Evolutionary conservation across 1,139 yeast species (phyloP), one percentile per base, ranked within the genome.

Genomic region (Kodamaea anthophila): DNA sequence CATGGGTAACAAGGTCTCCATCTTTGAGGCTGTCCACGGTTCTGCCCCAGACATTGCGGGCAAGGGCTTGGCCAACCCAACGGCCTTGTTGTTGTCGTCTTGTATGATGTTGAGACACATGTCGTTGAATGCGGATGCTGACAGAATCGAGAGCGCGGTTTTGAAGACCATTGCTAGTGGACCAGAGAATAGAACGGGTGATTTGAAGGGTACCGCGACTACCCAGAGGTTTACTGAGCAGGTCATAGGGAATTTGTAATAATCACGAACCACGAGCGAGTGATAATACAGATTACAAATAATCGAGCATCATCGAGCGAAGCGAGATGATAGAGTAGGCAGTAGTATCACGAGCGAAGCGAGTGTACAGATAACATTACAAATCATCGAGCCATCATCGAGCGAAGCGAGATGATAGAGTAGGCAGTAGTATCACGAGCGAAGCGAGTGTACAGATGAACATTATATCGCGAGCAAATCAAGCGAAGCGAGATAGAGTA

Each of bases 81-180:
- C 97, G 42, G 98, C 98, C 39, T 68, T 91, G 58, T 73, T 91
- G 58, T 75, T 91, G 58, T 86, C 96, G 29, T 88, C 97, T 31
- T 87, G 87, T 55, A 88, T 91, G 96, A 88, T 91, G 97, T 81
- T 91, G 74, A 84, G 94, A 73, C 97, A 91, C 73, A 87, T 91
- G 97, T 80, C 85, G 33, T 75, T 91, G 61, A 70, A 74, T 58
- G 66, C 70, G 26, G 74, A 80, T 49, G 97, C 96, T 49, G 81
- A 74, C 58, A 72, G 66, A 60, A 86, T 91, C 55, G 94, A 87
- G 70, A 63, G 59, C 47, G 97, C 98, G 39, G 96, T 88, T 37
- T 74, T 87, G 58, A 75, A 74, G 53, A 86, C 97, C 48, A 83
- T 91, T 56, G 97, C 97, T 43, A 83, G 95, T 30, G 96, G 96